These are phyloP conservation scores for Zoysia matrella DNA, from an alignment of 202 grass and related monocot genomes.

Conservation along the genomic window DNA sequence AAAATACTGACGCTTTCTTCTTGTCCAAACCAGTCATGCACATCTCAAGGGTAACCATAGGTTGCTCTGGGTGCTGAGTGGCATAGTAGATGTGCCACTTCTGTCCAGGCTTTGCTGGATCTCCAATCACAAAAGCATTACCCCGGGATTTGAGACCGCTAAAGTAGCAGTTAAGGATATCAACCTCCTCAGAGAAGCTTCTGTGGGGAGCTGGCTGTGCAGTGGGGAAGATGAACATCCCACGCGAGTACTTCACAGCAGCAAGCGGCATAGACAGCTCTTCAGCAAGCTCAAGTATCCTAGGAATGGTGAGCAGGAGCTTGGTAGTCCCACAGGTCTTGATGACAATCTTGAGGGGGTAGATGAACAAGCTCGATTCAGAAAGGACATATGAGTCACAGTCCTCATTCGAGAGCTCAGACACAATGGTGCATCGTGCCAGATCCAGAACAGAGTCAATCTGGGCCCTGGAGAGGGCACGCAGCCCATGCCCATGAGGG, in stretches of 20 bases:
- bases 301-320: slow-evolving; percentile 94
- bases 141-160: slow-evolving; percentile 70
- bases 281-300: slow-evolving; percentile 80
- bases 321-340: slow-evolving; percentile 98
- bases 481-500: slow-evolving; percentile 72
- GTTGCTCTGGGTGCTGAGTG: slow-evolving; percentile 74
- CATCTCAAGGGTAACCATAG: slow-evolving; percentile 95
- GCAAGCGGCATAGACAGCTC: slow-evolving; percentile 75
- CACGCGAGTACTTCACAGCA: slow-evolving; percentile 88
- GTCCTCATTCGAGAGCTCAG: slow-evolving; percentile 90
- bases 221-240: slow-evolving; percentile 84
- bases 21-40: slow-evolving; percentile 94
- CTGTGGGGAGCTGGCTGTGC: slow-evolving; percentile 92
- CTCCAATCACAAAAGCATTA: slow-evolving; percentile 86
- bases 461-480: slow-evolving; percentile 76
- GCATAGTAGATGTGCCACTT: slow-evolving; percentile 96
- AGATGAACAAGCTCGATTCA: slow-evolving; percentile 96
- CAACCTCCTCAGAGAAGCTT: slow-evolving; percentile 92
- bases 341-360: slow-evolving; percentile 77
- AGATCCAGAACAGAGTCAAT: slow-evolving; percentile 93
- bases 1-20: slow-evolving; percentile 78
- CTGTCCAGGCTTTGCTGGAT: slow-evolving; percentile 64
- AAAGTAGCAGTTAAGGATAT: slow-evolving; percentile 72
- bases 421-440: slow-evolving; percentile 92
- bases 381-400: slow-evolving; percentile 97